These are phyloP conservation scores for Corchorus olitorius DNA, from an alignment of 345 rosid species.

Conservation along the genomic window DNA sequence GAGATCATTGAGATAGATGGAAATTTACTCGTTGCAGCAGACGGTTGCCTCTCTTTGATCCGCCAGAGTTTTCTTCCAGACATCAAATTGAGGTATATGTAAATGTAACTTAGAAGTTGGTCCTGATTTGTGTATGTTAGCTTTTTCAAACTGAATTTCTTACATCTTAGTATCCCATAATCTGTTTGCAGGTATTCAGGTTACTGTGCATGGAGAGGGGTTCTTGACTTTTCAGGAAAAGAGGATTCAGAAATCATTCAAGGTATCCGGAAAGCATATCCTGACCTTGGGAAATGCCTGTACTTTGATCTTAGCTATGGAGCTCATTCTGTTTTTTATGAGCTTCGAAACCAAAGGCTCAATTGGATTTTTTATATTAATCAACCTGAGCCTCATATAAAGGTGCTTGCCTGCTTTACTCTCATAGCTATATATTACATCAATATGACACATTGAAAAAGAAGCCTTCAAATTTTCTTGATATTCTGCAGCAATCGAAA, in stretches of 20 bases:
- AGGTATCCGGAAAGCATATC: conserved; percentile 52
- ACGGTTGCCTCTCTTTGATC: conserved; percentile 73
- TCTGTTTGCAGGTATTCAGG: conserved; percentile 62
- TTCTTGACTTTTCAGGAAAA: conserved; percentile 58
- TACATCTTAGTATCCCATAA: not conserved
- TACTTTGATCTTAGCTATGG: conserved; percentile 53
- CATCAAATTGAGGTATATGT: conserved; percentile 60
- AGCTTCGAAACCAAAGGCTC: conserved; percentile 55
- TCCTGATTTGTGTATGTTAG: not conserved
- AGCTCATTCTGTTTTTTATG: conserved; percentile 63
- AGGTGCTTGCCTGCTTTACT: conserved; percentile 38
- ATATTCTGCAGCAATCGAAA: not conserved
- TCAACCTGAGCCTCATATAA: conserved; percentile 67
- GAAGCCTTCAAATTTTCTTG: not conserved
- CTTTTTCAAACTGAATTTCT: not conserved
- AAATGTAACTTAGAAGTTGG: not conserved
- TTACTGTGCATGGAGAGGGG: conserved; percentile 86
- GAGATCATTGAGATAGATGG: conserved; percentile 53
- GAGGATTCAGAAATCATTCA: conserved; percentile 51
- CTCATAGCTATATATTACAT: not conserved
- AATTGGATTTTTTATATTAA: conserved; percentile 85
- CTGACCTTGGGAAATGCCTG: conserved; percentile 70
- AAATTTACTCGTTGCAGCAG: conserved; percentile 78
- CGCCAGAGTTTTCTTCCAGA: conserved; percentile 61
- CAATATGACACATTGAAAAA: not conserved